Conservation (phyloP, 768 basidiomycete species). For the Trichaptum fuscoviolaceum region DNA sequence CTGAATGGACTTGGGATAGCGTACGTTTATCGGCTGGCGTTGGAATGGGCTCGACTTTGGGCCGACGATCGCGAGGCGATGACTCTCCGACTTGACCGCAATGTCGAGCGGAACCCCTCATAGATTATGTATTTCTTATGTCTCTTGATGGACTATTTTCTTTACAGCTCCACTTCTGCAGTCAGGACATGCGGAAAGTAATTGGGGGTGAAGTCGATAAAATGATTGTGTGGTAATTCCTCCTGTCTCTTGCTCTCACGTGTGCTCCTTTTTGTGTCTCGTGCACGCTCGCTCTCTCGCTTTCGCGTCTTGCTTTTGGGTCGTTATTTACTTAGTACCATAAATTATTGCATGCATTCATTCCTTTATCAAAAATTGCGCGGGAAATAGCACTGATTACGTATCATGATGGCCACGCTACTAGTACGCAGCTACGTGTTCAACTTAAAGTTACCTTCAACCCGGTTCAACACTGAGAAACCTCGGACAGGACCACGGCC, state of each 20-base stretch:
- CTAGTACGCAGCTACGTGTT: no score
- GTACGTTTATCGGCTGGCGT: slow-evolving; percentile 80
- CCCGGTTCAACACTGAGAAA: not conserved
- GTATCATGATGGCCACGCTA: not conserved
- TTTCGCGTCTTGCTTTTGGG: not conserved
- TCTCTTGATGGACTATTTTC: not conserved
- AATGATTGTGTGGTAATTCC: not conserved
- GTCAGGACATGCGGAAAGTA: not conserved
- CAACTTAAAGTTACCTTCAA: no score
- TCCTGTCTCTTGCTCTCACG: not conserved
- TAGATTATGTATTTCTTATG: slow-evolving; percentile 14
- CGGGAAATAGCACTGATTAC: not conserved
- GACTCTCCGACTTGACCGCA: slow-evolving; percentile 25
- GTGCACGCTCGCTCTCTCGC: not conserved
- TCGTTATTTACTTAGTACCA: not conserved
- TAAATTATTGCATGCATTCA: not conserved
- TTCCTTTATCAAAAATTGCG: not conserved
- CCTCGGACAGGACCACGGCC: not conserved
- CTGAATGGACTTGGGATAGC: slow-evolving; percentile 33
- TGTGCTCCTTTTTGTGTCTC: not conserved
- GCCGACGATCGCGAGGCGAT: slow-evolving; percentile 80
- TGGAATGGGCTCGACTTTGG: slow-evolving; percentile 85
- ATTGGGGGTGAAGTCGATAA: not conserved
- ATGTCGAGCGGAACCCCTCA: slow-evolving; percentile 7
- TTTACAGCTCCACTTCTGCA: not conserved